These are phyloP conservation scores for Tetracentron sinense DNA, from an alignment of 164 flowering plant species.

Conservation along the genomic window DNA sequence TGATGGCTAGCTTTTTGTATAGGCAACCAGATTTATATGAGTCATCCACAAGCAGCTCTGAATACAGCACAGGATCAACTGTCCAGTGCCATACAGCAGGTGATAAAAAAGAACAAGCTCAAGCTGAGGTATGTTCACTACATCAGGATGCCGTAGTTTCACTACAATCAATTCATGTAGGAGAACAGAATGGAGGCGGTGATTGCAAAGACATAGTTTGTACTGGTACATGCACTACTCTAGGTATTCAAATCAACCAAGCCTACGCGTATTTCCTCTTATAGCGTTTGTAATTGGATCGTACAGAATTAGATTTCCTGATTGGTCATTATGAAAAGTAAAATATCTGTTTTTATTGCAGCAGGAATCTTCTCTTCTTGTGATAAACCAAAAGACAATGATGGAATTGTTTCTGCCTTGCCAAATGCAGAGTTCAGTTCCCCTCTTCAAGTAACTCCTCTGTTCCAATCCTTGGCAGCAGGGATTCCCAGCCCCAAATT, in stretches of 20 bases:
- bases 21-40: conserved; percentile 72
- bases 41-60: conserved; percentile 84
- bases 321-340: not conserved
- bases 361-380: conserved; percentile 31
- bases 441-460: conserved; percentile 73
- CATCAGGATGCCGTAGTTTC: conserved; percentile 27
- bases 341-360: conserved; percentile 20
- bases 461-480: conserved; percentile 72
- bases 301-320: not conserved
- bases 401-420: conserved; percentile 26
- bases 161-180: conserved; percentile 19
- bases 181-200: conserved; percentile 19
- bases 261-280: not conserved
- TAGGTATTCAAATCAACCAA: conserved; percentile 31
- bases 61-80: conserved; percentile 79
- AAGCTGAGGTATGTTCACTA: conserved; percentile 35
- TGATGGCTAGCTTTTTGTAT: conserved; percentile 12
- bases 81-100: conserved; percentile 32
- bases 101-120: conserved; percentile 42
- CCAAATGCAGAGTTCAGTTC: conserved; percentile 60
- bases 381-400: conserved; percentile 27
- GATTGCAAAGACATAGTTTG: conserved; percentile 21
- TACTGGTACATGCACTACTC: conserved; percentile 8
- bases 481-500: conserved; percentile 87
- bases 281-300: not conserved